These are phyloP conservation scores for Xylaria palmicola DNA, from an alignment of 495 filamentous ascomycete species.

Conservation along the genomic window DNA sequence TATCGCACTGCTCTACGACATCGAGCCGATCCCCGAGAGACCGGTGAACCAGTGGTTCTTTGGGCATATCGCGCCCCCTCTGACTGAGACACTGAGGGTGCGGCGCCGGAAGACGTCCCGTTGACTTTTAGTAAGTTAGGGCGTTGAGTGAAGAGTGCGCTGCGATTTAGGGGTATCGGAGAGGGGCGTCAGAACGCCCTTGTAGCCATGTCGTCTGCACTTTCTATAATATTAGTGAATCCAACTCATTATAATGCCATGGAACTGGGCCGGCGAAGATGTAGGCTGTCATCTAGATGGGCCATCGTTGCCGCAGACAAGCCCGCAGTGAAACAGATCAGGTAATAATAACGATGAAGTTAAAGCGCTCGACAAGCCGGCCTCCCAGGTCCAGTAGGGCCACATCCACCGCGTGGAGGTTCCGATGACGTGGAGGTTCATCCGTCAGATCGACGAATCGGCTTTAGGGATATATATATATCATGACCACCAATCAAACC, in stretches of 20 bases:
- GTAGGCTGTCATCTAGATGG: too few relatives aligned
- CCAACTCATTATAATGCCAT: slow-evolving; percentile 10
- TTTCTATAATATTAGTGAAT: too few relatives aligned
- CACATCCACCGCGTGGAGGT: slow-evolving; percentile 43
- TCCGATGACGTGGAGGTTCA: slow-evolving; percentile 52
- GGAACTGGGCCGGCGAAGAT: too few relatives aligned
- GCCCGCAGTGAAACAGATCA: slow-evolving; percentile 55
- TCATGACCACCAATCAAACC: slow-evolving; percentile 55
- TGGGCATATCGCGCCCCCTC: slow-evolving; percentile 34
- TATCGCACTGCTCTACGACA: slow-evolving; percentile 41
- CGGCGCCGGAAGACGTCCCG: slow-evolving; percentile 19
- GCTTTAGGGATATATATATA: slow-evolving; percentile 56
- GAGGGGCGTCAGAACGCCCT: background rate
- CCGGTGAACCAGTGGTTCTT: slow-evolving; percentile 32
- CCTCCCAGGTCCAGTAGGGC: slow-evolving; percentile 47
- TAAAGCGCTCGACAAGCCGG: slow-evolving; percentile 38
- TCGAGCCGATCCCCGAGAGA: slow-evolving; percentile 31
- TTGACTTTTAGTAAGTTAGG: background rate
- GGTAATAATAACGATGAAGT: too few relatives aligned
- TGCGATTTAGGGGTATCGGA: background rate
- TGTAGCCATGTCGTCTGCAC: too few relatives aligned
- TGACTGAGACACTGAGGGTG: slow-evolving; percentile 29
- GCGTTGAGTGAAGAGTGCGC: background rate
- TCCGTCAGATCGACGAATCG: slow-evolving; percentile 55
- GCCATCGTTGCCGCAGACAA: slow-evolving; percentile 48